Evolutionary conservation across 2,329 filamentous ascomycete species (phyloP), one percentile per base, ranked within the genome.

Genomic region (Penicillium sp.): DNA sequence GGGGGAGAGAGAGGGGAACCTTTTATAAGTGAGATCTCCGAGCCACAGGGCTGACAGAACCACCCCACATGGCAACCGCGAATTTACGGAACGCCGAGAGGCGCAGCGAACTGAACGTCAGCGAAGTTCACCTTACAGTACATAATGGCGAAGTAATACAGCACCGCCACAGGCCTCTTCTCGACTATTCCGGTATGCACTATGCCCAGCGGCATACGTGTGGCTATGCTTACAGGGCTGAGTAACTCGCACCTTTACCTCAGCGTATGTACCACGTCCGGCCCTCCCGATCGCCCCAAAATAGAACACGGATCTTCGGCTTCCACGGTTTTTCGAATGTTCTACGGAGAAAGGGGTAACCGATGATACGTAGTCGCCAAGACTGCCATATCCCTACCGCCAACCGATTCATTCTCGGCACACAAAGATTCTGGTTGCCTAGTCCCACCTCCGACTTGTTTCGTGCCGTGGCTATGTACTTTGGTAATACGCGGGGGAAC

Each of bases 41-140:
- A 45, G 48, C 55, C 48, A 53, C 57, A 60, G 56, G 56, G 58
- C 58, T 61, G 58, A 61, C 51, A 49, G 46, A 42, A 54, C 22
- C 33, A 51, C 58, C 40, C 55, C 55, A 56, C 52, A 54, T 53
- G 51, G 35, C 46, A 30, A 24, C 20, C 51, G 48, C 48, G 42
- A 50, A 35, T 40, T 53, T 40, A 49, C 54, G 48, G 42, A 58
- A 49, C 44, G 16, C 25, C 48, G 53, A 55, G 53, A 53, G 53
- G 50, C 53, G 50, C 53, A 50, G 50, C 8, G 41, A 31, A 18
- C 41, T 28, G 41, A 43, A 20, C 4, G 41, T 27, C 39, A 10
- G 13, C 39, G n/a, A 14, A 3, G n/a, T 20, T 36, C n/a, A 10
- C 4, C 25, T 4, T 20, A 14, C 10, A 40, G 18, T 40, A 40